These are phyloP conservation scores for Populus tomentosa DNA, from an alignment of 441 rosid genomes.

Conservation along the genomic window DNA sequence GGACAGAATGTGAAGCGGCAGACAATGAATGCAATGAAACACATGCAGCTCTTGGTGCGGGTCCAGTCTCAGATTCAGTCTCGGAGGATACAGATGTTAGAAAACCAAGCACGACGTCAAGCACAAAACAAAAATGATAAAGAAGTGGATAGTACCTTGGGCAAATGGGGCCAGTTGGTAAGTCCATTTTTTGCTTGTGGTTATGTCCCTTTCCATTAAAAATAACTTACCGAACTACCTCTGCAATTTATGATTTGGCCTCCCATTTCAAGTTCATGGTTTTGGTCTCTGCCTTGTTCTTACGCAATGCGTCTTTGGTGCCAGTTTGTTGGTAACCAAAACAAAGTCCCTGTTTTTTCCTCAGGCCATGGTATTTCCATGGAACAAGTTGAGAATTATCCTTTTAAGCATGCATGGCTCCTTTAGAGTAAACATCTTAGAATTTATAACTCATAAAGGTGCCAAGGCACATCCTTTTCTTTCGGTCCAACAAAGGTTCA, in stretches of 20 bases:
- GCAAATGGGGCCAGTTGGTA: slow-evolving; percentile 53
- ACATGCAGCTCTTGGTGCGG: slow-evolving; percentile 85
- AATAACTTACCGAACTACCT: background rate
- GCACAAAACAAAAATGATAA: slow-evolving; percentile 47
- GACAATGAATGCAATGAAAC: slow-evolving; percentile 74
- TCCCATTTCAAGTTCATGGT: background rate
- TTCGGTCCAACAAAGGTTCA: background rate
- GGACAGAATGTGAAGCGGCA: slow-evolving; percentile 88
- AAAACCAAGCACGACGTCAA: slow-evolving; percentile 63
- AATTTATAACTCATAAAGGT: background rate
- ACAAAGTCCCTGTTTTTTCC: background rate
- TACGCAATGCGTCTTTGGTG: background rate
- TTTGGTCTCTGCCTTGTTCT: background rate
- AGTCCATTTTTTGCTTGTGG: slow-evolving; percentile 20
- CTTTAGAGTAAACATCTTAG: background rate
- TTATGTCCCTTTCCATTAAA: background rate
- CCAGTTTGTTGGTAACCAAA: background rate
- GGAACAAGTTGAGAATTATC: background rate
- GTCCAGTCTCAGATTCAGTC: slow-evolving; percentile 93
- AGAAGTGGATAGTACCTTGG: slow-evolving; percentile 47
- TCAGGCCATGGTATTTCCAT: background rate
- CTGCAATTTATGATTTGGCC: background rate
- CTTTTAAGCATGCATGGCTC: background rate
- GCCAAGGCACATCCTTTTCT: background rate
- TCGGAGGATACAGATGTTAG: slow-evolving; percentile 81